These are phyloP conservation scores for Mucor lusitanicus DNA, from an alignment of 371 early-diverging fungal species.

Conservation along the genomic window DNA sequence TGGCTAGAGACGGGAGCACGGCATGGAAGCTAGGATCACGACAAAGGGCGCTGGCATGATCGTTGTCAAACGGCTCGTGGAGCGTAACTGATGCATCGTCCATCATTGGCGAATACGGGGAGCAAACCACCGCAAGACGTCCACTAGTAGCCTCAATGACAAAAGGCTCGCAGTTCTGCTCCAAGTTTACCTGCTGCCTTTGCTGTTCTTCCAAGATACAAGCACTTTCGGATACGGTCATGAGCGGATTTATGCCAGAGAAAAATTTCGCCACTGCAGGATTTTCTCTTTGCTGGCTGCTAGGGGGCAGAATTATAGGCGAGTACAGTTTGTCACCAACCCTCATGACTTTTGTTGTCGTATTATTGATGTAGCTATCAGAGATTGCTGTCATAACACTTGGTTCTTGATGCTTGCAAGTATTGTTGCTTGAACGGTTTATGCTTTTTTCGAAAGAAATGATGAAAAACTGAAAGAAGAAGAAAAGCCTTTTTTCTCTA, in stretches of 20 bases:
- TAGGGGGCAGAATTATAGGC: neutral
- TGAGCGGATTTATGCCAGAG: neutral
- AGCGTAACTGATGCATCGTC: neutral
- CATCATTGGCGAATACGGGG: neutral
- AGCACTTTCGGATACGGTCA: neutral
- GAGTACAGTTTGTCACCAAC: slow-evolving; percentile 1
- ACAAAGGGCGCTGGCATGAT: neutral
- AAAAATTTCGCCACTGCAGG: neutral
- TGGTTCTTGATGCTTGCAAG: neutral
- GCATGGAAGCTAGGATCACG: neutral
- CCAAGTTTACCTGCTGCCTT: neutral
- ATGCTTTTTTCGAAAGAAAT: no score
- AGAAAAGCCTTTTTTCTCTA: no score
- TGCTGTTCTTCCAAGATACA: neutral
- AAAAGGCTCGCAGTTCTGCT: neutral
- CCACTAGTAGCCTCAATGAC: neutral
- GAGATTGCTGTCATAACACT: neutral
- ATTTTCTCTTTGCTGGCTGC: neutral
- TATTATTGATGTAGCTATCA: neutral
- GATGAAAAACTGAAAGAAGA: no score
- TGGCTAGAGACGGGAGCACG: neutral
- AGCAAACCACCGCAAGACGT: neutral
- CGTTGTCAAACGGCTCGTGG: neutral
- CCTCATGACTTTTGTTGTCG: neutral
- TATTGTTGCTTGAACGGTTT: no score